Base-by-base conservation (phyloP, 2,329 filamentous ascomycete genomes). In the Akanthomyces dipterigenus region DNA sequence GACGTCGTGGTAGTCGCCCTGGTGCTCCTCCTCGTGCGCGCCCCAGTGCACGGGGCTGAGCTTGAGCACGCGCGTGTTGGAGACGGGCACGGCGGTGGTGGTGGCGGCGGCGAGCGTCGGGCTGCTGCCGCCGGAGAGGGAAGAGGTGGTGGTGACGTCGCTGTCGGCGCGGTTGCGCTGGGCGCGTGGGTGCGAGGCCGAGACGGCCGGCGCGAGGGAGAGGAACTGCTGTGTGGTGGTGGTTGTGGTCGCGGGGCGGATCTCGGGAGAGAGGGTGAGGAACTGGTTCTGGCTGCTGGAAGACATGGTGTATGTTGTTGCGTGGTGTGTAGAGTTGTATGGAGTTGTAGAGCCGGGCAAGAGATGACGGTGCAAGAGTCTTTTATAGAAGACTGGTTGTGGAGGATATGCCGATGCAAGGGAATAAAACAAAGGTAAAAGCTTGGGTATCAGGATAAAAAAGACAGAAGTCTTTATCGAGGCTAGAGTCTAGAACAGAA, bases 41-140 rank as follows among this genome's bases (percentile, higher is more conserved):
- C 85, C 85, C 73, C 78, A 86, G 79, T 87, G 83, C 63, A 87
- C 84, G 38, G 84, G 84, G 26, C 82, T 82, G 62, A 88, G 82
- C 77, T 86, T 87, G 66, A 88, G 80, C 72, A 88, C 82, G 34
- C 62, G 56, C 62, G 79, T 78, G 66, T 76, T 74, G 64, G 76
- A 71, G 61, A 66, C 69, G 67, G 61, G 64, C 68, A 72, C 77
- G 67, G 69, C 82, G 78, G 67, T 51, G 22, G 62, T 62, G 38
- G 64, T 64, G 24, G 64, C 60, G 57, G 72, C 60, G 49, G 68
- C 62, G 20, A 65, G 64, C 54, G 71, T 67, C 63, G 71, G 58
- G 58, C 58, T 63, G 48, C 9, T 68, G 50, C 64, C 63, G 56
- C 65, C 48, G 62, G 60, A 46, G 24, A 64, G 38, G 40, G 65